Evolutionary conservation across 2,329 filamentous ascomycete genomes (phyloP), one percentile per base, ranked within the genome.

Genomic region (Uncinocarpus reesii): DNA sequence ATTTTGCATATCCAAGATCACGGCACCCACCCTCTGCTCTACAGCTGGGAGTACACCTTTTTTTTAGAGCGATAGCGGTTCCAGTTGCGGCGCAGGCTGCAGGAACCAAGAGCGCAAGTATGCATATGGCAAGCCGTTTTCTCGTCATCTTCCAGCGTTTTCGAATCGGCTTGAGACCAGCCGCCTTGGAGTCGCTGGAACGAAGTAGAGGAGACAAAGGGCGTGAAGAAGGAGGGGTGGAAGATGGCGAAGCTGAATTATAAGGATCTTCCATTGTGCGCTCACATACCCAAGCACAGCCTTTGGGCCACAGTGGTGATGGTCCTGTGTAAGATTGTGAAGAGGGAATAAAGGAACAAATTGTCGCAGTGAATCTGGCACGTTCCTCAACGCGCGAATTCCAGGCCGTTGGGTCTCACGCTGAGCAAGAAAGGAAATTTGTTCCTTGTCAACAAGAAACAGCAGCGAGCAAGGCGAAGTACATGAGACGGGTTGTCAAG

Each of bases 1-100:
- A 87, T 21, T 71, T 75, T 24, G 80, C 75, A 60, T 88, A 89
- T 2, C 72, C 74, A 18, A 89, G 69, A 52, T 84, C 71, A 3
- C 21, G 45, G n/a, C 45, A 47, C 3, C 26, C 36, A 11, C 35
- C 28, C 29, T 47, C 36, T 11, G 18, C 23, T 6, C 20, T 16
- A 26, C 45, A 47, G 11, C 26, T 26, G 16, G 36, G 1, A 2
- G 24, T 16, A 24, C 13, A 21, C 1, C 15, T 47, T 15, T 37
- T 38, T n/a, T 18, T 41, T 11, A 47, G 13, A 10, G 10, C 45
- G 5, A 47, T 8, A 2, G 18, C 45, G 3, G 18, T 11, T 2
- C 45, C 45, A 1, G 45, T 41, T 23, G 21, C 45, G 1, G 28
- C 28, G 15, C 35, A 40, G 16, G 36, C 45, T 11, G 7, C 36